Evolutionary conservation across 306 rosid genomes (phyloP).

Genomic region (Vachellia collinsii): DNA sequence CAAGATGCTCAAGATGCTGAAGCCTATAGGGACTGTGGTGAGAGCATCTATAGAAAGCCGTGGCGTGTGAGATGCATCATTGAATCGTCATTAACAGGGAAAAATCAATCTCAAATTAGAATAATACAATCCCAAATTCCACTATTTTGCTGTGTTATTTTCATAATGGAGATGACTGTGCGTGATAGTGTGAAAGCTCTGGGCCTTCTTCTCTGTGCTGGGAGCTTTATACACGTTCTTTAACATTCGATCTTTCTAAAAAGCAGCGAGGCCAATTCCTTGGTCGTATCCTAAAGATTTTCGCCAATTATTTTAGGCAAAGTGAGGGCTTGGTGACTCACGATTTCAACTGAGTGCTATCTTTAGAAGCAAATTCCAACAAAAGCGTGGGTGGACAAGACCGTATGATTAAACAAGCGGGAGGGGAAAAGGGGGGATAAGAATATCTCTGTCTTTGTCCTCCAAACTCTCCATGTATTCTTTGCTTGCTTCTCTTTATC

Average conservation of each 20-base stretch:
- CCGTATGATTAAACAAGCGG: constrained; percentile 13
- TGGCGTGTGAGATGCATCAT: background rate
- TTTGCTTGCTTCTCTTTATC: background rate
- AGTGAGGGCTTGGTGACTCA: constrained; percentile 1
- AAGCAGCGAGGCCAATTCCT: constrained; percentile 4
- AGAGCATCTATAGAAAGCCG: background rate
- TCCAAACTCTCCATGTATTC: background rate
- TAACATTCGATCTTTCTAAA: constrained; percentile 3
- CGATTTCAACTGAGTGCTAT: constrained; percentile 14
- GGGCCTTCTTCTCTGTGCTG: constrained; percentile 16
- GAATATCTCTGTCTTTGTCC: background rate
- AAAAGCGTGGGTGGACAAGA: constrained; percentile 31
- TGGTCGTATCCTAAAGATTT: constrained; percentile 29
- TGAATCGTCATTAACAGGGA: constrained; percentile 9
- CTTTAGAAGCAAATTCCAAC: background rate
- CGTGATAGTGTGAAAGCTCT: background rate
- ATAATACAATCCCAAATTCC: background rate
- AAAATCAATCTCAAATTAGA: background rate
- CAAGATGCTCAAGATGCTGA: too few relatives aligned
- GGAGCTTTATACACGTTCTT: constrained; percentile 5
- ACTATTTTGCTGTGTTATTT: background rate
- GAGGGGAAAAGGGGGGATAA: background rate
- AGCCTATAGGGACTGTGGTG: background rate
- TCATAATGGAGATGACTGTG: background rate
- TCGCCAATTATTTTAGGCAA: constrained; percentile 14